Evolutionary conservation across 2,329 filamentous ascomycete species (phyloP), one percentile per base, ranked within the genome.

Genomic region (Emergomyces africanus): DNA sequence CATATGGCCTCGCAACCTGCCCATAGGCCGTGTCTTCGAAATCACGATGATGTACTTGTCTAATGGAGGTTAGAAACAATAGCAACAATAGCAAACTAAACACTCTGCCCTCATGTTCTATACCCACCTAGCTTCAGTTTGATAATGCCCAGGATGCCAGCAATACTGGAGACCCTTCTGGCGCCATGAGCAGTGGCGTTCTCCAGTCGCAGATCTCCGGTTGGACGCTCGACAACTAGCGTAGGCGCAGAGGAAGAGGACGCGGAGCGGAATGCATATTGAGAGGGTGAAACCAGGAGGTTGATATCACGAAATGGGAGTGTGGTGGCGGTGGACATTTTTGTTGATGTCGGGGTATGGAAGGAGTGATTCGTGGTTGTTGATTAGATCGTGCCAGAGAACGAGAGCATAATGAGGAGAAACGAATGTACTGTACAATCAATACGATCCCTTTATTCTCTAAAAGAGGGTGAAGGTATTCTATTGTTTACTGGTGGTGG

Each of bases 21-120:
- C 94, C 74, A 97, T 85, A 42, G 90, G 88, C 70, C 91, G 85
- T 59, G 90, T 89, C 75, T 99, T 97, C 66, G 89, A 96, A 72
- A 99, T 95, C 69, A 95, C 83, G 70, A 99, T 88, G 69, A 95
- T 87, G 81, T 99, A 99, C 75, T 96, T 97, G 80, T 99, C 83
- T 85, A 57, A 20, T 67, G 62, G 57, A 37, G 42, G 18, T 55
- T 42, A 55, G 39, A 3, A 33, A 3, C 15, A 41, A 14, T 10
- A 15, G 12, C 23, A n/a, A 5, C n/a, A 37, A 12, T 9, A 41
- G 2, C 20, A 41, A 28, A 20, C 10, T 12, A 28, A n/a, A 44
- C 15, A 9, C 39, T 10, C 3, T 28, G 15, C 5, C 15, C 20
- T 51, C 30, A 9, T 14, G 8, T 33, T n/a, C 10, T 9, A 28